A percentile compares a stretch with the other conserved stretches of the same genome.
Conservation (phyloP, 768 basidiomycete genomes). For the Suillus subalutaceus region DNA sequence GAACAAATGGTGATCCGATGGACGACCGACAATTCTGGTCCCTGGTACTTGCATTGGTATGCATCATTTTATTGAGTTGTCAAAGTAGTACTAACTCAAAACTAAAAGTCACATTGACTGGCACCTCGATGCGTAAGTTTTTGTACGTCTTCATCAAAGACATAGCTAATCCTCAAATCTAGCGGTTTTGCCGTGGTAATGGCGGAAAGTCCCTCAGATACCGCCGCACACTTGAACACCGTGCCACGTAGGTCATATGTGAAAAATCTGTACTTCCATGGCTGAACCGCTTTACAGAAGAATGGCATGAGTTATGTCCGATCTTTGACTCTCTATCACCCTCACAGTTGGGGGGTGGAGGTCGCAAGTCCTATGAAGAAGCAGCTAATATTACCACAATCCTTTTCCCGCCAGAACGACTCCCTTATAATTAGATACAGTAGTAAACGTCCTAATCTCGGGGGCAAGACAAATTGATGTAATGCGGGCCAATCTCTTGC, state of each 20-base stretch:
- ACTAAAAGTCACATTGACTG: slow-evolving; percentile 20
- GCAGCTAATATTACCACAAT: slow-evolving; percentile 22
- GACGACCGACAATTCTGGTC: slow-evolving; percentile 55
- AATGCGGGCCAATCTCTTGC: too few species aligned
- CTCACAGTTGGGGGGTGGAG: slow-evolving; percentile 24
- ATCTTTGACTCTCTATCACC: slow-evolving; percentile 20
- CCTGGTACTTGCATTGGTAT: slow-evolving; percentile 34
- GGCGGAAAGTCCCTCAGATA: slow-evolving; percentile 26
- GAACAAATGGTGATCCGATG: slow-evolving; percentile 46
- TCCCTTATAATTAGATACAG: neutral
- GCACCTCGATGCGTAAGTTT: slow-evolving; percentile 22
- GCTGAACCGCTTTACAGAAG: slow-evolving; percentile 13
- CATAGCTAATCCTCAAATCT: neutral
- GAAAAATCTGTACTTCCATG: neutral
- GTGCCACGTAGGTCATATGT: neutral
- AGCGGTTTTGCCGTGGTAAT: slow-evolving; percentile 36
- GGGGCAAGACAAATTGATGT: neutral
- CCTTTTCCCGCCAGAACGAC: slow-evolving; percentile 15
- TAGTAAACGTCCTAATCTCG: too few species aligned
- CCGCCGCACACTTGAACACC: neutral
- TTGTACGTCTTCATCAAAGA: neutral
- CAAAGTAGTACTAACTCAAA: neutral
- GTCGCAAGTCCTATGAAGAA: slow-evolving; percentile 18
- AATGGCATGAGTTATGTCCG: slow-evolving; percentile 31
- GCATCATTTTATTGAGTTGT: neutral